phyloP scores from a whole-genome alignment of 139 green algal genomes.

The Marvania coccoides region DNA sequence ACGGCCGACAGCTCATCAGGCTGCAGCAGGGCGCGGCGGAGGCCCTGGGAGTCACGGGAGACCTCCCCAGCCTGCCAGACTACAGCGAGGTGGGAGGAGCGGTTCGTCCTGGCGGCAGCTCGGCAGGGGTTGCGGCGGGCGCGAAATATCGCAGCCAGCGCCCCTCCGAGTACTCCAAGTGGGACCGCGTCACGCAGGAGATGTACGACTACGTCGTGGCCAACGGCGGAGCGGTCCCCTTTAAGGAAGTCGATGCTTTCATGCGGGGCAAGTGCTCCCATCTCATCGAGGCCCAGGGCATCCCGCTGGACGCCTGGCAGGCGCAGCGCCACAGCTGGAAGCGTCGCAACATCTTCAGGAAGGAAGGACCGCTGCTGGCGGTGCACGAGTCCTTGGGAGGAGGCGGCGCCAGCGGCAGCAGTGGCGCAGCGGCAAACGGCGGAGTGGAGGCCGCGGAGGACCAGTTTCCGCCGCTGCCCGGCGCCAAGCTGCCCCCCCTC shows the following conservation, averaged over 20 bases:
- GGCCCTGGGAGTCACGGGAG: background rate
- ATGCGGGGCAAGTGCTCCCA: background rate
- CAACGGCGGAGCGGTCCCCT: conserved; percentile 11
- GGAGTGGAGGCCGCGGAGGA: background rate
- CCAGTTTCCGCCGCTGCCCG: conserved; percentile 2
- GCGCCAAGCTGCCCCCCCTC: background rate
- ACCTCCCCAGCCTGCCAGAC: background rate
- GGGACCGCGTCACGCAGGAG: conserved; percentile 17
- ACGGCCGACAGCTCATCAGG: background rate
- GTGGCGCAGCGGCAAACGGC: background rate
- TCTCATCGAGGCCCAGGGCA: conserved; percentile 6
- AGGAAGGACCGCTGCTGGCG: conserved; percentile 6
- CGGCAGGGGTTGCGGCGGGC: background rate
- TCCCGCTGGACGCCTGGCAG: conserved; percentile 5
- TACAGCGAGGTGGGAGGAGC: too few species aligned
- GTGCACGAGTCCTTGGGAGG: background rate
- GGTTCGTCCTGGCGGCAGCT: too few species aligned
- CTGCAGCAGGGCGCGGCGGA: background rate
- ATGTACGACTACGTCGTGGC: conserved; percentile 8
- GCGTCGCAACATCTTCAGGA: conserved; percentile 19
- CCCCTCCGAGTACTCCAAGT: background rate
- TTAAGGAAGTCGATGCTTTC: conserved; percentile 10
- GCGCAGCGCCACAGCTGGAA: conserved; percentile 16
- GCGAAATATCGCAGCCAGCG: background rate
- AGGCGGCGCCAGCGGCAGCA: background rate